Conservation (phyloP, 164 flowering plant genomes). For the Chimonanthus salicifolius region DNA sequence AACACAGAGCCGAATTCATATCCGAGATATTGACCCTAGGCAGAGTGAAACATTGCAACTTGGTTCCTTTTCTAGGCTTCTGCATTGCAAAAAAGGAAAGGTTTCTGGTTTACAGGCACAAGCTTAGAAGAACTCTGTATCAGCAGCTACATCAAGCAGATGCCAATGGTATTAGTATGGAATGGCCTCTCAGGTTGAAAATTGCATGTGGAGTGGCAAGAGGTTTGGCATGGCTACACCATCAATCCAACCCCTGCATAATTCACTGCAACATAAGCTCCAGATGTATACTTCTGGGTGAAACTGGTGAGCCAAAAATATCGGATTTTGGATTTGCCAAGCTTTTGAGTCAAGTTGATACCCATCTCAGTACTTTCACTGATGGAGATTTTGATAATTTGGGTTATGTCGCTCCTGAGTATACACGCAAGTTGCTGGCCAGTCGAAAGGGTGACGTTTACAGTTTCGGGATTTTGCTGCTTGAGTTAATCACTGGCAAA, state of each 20-base stretch:
- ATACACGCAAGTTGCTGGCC: slow-evolving; percentile 17
- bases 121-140: slow-evolving; percentile 51
- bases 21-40: slow-evolving; percentile 66
- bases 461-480: slow-evolving; percentile 18
- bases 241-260: slow-evolving; percentile 65
- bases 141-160: slow-evolving; percentile 40
- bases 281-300: slow-evolving; percentile 58
- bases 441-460: slow-evolving; percentile 16
- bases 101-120: slow-evolving; percentile 52
- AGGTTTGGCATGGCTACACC: slow-evolving; percentile 79
- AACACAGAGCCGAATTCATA: slow-evolving; percentile 49
- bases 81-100: slow-evolving; percentile 55
- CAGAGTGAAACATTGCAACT: slow-evolving; percentile 45
- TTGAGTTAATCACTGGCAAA: slow-evolving; percentile 50
- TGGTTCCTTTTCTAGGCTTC: slow-evolving; percentile 63
- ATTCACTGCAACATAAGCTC: slow-evolving; percentile 72
- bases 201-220: slow-evolving; percentile 17
- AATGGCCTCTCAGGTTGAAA: slow-evolving; percentile 43
- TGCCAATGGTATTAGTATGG: slow-evolving; percentile 26
- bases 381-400: slow-evolving; percentile 58
- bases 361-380: slow-evolving; percentile 64
- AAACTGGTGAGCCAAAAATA: slow-evolving; percentile 53
- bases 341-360: slow-evolving; percentile 68
- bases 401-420: slow-evolving; percentile 81
- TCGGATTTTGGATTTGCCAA: slow-evolving; percentile 77